Base-by-base conservation (phyloP, 2,329 filamentous ascomycete species). In the Endoconidiophora laricicola region DNA sequence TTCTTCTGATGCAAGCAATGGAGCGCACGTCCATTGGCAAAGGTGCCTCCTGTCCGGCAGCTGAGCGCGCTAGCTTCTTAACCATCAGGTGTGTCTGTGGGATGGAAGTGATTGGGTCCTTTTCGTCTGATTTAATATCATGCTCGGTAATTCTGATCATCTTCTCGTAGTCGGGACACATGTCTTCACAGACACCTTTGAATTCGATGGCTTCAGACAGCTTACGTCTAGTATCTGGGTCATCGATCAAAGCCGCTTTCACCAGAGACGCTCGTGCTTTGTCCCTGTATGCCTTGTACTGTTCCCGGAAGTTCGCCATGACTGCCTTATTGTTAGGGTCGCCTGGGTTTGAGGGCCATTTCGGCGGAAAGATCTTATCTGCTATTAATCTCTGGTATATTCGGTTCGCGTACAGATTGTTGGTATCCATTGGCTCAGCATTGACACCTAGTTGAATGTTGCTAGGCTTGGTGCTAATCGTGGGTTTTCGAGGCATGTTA, bases 121-220 rank as follows among this genome's bases (percentile, higher is more conserved):
- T 78, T 57, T 81, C 78, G 5, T 73, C 66, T 5, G 63, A 63
- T 55, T 73, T 70, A 20, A 79, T 69, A 54, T 81, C 74, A 56
- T 69, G 66, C 58, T 81, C 76, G 44, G 72, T 72, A 50, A 82
- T 80, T 54, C 78, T 70, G 46, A 69, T 74, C 33, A 79, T 70
- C 59, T 74, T 74, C 59, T 83, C 79, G 60, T 74, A 81, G 55
- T 80, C 74, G 4, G 79, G 79, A 54, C 79, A 83, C 78, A 81
- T 82, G 23, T 79, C 74, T 57, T 81, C 75, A 57, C 78, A 81
- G 43, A 78, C 79, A 12, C 79, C 79, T 59, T 78, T 78, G 58
- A 83, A 83, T 40, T 74, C 71, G 44, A 82, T 75, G 5, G 79
- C 79, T 58, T 82, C 72, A 52, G 74, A 69, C 6, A 83, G 66